Percentiles rank a stretch among this genome's conserved stretches.
Conservation (phyloP, 2,329 filamentous ascomycete genomes). For the Ophiocordyceps camponoti-floridani region DNA sequence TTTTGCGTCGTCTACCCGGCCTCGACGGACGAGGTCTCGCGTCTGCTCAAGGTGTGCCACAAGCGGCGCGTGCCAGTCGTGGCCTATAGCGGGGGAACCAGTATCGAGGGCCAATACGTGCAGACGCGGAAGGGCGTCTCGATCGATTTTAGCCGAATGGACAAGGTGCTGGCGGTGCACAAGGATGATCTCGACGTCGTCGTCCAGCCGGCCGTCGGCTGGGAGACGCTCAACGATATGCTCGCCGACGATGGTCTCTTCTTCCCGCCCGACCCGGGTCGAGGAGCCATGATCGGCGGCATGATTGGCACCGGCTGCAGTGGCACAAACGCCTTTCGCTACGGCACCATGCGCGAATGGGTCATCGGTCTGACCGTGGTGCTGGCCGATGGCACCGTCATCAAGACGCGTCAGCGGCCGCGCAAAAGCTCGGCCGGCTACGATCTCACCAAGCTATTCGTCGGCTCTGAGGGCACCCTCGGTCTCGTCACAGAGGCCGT, state of each 20-base stretch:
- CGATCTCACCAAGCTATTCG: slow-evolving; percentile 75
- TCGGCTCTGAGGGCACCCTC: slow-evolving; percentile 81
- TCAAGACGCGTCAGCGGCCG: slow-evolving; percentile 77
- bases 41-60: slow-evolving; percentile 80
- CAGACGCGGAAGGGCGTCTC: slow-evolving; percentile 70
- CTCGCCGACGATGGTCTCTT: slow-evolving; percentile 60
- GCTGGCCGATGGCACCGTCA: slow-evolving; percentile 72
- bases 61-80: slow-evolving; percentile 66
- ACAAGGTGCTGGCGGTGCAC: slow-evolving; percentile 60
- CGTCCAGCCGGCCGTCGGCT: slow-evolving; percentile 68
- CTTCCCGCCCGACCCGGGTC: slow-evolving; percentile 83
- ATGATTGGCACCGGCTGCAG: slow-evolving; percentile 60
- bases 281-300: slow-evolving; percentile 81
- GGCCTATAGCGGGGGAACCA: slow-evolving; percentile 75
- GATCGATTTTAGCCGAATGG: slow-evolving; percentile 75
- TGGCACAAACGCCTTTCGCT: slow-evolving; percentile 81
- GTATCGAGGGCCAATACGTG: slow-evolving; percentile 75
- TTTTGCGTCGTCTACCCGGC: slow-evolving; percentile 62
- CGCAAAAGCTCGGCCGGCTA: slow-evolving; percentile 85
- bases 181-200: slow-evolving; percentile 61
- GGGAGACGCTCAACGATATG: slow-evolving; percentile 70
- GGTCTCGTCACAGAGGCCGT: slow-evolving; percentile 84
- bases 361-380: slow-evolving; percentile 76
- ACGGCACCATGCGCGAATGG: slow-evolving; percentile 93
- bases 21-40: slow-evolving; percentile 68